Evolutionary conservation across 2,329 filamentous ascomycete species (phyloP), one percentile per base, ranked within the genome.

Genomic region (Clonostachys rhizophaga): DNA sequence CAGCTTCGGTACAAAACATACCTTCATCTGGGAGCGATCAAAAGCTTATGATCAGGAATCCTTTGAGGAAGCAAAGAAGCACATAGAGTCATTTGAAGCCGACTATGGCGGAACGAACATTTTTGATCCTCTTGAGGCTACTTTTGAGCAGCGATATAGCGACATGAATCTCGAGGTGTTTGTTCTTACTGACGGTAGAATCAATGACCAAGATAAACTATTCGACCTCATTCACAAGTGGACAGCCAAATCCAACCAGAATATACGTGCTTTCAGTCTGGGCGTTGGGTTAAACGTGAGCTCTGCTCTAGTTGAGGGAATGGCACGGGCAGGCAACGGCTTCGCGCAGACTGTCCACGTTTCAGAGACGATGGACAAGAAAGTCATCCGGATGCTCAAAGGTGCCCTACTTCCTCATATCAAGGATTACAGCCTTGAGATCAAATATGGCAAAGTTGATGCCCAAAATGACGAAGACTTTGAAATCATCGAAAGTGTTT

Each of bases 361-460:
- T 7, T 67, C 76, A 2, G 86, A 90, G 59, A 81, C 83, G 56
- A 79, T 89, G 64, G 81, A 86, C 54, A 77, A 68, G 52, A 87
- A 86, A 58, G 75, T 89, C 1, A 74, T 90, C 3, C 76, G 86
- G 3, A 90, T 91, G 86, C 69, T 91, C 48, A 88, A 87, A 58
- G 86, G 79, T 0, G 81, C 84, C 0, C 63, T 90, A 17, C 81
- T 78, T 3, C 83, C 84, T 0, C 84, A 89, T 52, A 70, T 87
- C 40, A 74, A 67, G 14, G 76, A 88, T 56, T 87, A 84, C 56
- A 73, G 69, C 0, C 65, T 89, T 2, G 80, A 86, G 55, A 65
- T 89, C 50, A 77, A 81, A 46, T 88, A 86, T 53, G 24, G 24
- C 24, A 10, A 30, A 30, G 24, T 4, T 30, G 24, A 30, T 30